A percentile compares a stretch with the other conserved stretches of the same genome.
phyloP scores from a whole-genome alignment of 2,329 filamentous ascomycete genomes.

The Talaromyces sp. region DNA sequence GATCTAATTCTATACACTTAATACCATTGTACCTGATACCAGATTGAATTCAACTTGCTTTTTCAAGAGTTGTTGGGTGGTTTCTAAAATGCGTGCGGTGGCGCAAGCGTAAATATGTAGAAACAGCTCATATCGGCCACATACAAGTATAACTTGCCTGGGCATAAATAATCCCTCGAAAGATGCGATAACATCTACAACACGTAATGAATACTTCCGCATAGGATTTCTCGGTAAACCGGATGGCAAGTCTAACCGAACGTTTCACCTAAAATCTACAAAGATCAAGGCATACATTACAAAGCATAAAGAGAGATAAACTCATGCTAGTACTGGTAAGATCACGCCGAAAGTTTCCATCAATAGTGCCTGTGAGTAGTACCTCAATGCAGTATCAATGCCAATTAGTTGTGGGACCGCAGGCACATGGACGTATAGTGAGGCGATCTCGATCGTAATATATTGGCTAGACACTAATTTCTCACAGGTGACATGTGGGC shows the following conservation, averaged over 20 bases:
- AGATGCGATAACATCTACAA: background rate
- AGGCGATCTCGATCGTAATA: background rate
- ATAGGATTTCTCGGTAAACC: background rate
- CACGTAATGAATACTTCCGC: background rate
- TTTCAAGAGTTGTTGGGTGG: background rate
- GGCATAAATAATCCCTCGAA: background rate
- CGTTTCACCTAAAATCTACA: background rate
- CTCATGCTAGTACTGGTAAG: background rate
- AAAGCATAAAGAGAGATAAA: background rate
- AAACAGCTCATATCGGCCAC: background rate
- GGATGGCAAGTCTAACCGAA: background rate
- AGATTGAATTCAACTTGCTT: background rate
- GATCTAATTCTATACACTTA: background rate
- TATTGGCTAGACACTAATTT: background rate
- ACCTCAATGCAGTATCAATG: slow-evolving; percentile 1
- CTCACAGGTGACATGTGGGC: background rate
- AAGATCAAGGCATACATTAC: background rate
- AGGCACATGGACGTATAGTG: background rate
- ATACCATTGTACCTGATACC: background rate
- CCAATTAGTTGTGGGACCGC: background rate
- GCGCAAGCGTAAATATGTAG: background rate
- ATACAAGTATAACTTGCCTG: background rate
- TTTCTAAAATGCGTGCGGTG: background rate
- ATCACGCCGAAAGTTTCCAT: background rate
- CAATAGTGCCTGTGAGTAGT: background rate